Percentiles rank a stretch among this genome's conserved stretches.
Evolutionary conservation across 176 grass and related monocot species (phyloP).

Genomic region (Hsuehochloa calcarea): DNA sequence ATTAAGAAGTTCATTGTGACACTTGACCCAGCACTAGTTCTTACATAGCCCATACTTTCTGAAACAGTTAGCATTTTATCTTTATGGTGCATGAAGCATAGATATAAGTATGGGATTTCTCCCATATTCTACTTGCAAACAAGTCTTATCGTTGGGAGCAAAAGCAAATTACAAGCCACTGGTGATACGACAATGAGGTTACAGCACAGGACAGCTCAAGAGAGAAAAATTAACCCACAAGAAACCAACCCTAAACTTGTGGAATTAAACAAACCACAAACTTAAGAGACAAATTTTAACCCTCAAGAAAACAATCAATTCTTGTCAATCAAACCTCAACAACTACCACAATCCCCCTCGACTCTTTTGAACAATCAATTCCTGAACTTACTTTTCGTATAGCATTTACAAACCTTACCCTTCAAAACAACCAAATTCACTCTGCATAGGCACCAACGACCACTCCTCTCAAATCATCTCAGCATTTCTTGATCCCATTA

Average conservation of each 20-base stretch:
- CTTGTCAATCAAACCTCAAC: constrained; percentile 19
- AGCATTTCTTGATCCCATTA: constrained; percentile 23
- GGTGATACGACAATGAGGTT: background rate
- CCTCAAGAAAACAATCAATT: constrained; percentile 17
- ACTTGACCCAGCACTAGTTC: background rate
- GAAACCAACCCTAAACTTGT: constrained; percentile 27
- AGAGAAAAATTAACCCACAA: constrained; percentile 16
- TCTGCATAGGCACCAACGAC: background rate
- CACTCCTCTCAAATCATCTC: background rate
- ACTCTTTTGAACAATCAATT: constrained; percentile 35
- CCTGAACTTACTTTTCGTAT: constrained; percentile 32
- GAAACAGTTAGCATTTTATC: background rate
- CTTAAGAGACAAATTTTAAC: background rate
- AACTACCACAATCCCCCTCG: background rate
- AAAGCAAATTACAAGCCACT: background rate
- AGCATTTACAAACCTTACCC: constrained; percentile 17
- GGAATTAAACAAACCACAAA: constrained; percentile 20
- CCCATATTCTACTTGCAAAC: background rate
- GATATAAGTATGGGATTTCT: background rate
- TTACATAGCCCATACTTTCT: background rate
- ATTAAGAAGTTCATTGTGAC: background rate
- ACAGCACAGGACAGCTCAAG: background rate
- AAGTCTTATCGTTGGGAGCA: background rate
- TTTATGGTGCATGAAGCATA: background rate
- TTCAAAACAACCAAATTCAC: constrained; percentile 14